These are phyloP conservation scores for Anisodus tanguticus DNA, from an alignment of 257 asterid species.

Conservation along the genomic window DNA sequence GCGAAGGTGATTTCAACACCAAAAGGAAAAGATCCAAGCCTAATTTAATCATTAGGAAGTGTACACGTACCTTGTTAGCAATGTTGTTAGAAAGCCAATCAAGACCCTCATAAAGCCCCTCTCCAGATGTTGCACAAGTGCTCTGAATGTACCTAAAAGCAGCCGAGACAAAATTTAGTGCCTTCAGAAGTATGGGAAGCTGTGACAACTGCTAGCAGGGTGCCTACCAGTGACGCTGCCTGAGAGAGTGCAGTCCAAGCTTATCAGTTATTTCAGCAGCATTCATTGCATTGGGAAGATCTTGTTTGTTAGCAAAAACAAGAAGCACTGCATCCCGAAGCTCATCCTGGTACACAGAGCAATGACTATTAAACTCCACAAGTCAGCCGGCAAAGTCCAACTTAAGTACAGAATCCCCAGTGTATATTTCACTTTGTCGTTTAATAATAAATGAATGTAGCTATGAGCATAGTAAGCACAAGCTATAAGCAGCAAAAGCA, in stretches of 20 bases:
- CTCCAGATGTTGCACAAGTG: conserved; percentile 27
- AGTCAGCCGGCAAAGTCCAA: background rate
- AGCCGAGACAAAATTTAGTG: background rate
- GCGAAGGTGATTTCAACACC: background rate
- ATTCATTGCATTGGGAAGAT: conserved; percentile 29
- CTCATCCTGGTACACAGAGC: conserved; percentile 23
- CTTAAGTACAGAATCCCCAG: background rate
- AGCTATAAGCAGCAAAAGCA: background rate
- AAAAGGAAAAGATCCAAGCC: conserved; percentile 11
- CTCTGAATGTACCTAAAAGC: conserved; percentile 25
- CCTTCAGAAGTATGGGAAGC: background rate
- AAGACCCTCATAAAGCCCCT: conserved; percentile 27
- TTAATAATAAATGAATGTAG: background rate
- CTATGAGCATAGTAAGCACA: background rate
- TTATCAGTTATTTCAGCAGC: conserved; percentile 28
- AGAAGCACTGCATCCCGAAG: conserved; percentile 24
- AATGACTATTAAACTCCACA: conserved; percentile 6
- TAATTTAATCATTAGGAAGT: conserved; percentile 4
- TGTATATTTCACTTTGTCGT: background rate
- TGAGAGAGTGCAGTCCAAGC: conserved; percentile 26
- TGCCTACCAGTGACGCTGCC: conserved; percentile 30
- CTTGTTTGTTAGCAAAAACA: conserved; percentile 30
- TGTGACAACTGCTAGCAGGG: conserved; percentile 1
- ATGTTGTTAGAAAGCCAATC: conserved; percentile 27
- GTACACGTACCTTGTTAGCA: conserved; percentile 13